Percentiles rank a stretch among this genome's conserved stretches.
These are phyloP conservation scores for Mucor sp. DNA, from an alignment of 371 early-diverging fungal species.

Conservation along the genomic window DNA sequence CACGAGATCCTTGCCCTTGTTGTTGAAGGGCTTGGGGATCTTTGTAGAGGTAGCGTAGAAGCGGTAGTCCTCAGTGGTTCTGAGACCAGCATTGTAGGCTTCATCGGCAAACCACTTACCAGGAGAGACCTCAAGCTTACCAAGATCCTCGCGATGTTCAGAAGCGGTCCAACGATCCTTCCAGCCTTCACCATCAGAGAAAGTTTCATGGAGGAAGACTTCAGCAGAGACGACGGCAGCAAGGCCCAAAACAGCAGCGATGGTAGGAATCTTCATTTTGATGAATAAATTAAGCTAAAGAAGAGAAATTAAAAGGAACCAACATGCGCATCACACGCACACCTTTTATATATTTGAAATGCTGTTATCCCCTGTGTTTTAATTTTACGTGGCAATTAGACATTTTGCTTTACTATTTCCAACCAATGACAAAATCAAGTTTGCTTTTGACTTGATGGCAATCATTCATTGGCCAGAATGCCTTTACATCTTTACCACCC, in stretches of 20 bases:
- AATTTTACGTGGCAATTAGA: slow-evolving; percentile 5
- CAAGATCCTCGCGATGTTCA: slow-evolving; percentile 70
- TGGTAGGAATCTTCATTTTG: slow-evolving; percentile 58
- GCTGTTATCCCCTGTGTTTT: background rate
- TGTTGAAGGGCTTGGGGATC: slow-evolving; percentile 67
- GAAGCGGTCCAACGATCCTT: slow-evolving; percentile 80
- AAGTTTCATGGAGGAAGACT: slow-evolving; percentile 88
- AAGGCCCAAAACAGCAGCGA: slow-evolving; percentile 65
- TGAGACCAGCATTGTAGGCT: slow-evolving; percentile 68
- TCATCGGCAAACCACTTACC: slow-evolving; percentile 85
- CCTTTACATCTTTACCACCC: background rate
- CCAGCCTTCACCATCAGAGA: slow-evolving; percentile 67
- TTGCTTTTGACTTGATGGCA: background rate
- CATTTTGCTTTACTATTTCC: background rate
- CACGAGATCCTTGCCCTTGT: slow-evolving; percentile 80
- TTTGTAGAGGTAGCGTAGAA: slow-evolving; percentile 87
- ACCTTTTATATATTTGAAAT: slow-evolving; percentile 4
- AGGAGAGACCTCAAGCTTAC: slow-evolving; percentile 71
- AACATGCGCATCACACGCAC: background rate
- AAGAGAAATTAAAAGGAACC: slow-evolving; percentile 2
- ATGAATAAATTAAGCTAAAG: background rate
- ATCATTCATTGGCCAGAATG: background rate
- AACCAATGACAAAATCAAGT: background rate
- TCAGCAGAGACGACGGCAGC: slow-evolving; percentile 68
- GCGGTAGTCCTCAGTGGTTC: slow-evolving; percentile 81